phyloP scores from a whole-genome alignment of 306 rosid species.

The Pueraria montana region DNA sequence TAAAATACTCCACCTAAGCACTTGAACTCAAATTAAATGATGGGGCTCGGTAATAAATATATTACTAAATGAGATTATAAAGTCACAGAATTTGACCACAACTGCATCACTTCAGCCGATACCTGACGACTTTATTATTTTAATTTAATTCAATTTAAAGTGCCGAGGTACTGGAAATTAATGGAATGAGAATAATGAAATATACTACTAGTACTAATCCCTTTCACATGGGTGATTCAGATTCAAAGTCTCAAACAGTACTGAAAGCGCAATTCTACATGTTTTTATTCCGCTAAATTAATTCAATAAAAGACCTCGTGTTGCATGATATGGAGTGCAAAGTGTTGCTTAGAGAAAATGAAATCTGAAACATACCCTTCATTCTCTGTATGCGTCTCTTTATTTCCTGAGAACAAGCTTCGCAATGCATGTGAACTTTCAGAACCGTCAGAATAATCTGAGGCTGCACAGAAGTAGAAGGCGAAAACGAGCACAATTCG shows the following conservation, averaged over 20 bases:
- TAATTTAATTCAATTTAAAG: slow-evolving; percentile 38
- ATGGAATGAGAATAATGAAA: slow-evolving; percentile 4
- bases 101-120: slow-evolving; percentile 21
- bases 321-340: not conserved
- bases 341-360: not conserved
- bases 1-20: not conserved
- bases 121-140: slow-evolving; percentile 15
- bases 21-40: slow-evolving; percentile 16
- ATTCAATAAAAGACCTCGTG: not conserved
- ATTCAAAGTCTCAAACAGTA: slow-evolving; percentile 45
- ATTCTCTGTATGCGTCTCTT: slow-evolving; percentile 75
- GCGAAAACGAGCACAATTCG: not conserved
- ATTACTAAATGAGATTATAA: slow-evolving; percentile 17
- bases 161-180: not conserved
- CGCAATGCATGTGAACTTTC: slow-evolving; percentile 93
- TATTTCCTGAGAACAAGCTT: slow-evolving; percentile 86
- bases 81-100: slow-evolving; percentile 27
- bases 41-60: slow-evolving; percentile 21
- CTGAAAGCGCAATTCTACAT: slow-evolving; percentile 2
- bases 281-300: not conserved
- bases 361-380: slow-evolving; percentile 60
- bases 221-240: slow-evolving; percentile 31
- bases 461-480: slow-evolving; percentile 46
- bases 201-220: not conserved
- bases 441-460: slow-evolving; percentile 65